These are phyloP conservation scores for Tothia fuscella DNA, from an alignment of 2,329 filamentous ascomycete genomes.

Conservation along the genomic window DNA sequence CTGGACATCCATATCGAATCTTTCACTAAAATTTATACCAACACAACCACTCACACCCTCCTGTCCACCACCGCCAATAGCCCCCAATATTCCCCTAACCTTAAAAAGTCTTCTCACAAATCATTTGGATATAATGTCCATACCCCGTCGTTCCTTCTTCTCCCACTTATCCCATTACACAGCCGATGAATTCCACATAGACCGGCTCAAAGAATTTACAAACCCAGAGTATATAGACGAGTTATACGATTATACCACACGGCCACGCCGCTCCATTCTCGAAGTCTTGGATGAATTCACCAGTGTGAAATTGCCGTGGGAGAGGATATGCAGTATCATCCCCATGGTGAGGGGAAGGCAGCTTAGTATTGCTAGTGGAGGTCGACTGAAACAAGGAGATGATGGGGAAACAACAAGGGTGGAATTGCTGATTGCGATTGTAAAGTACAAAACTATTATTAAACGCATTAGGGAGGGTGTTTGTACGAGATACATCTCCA, in stretches of 20 bases:
- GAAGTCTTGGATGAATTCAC: slow-evolving; percentile 89
- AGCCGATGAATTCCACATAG: slow-evolving; percentile 57
- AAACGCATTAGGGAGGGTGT: slow-evolving; percentile 75
- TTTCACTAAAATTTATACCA: slow-evolving; percentile 44
- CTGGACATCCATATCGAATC: slow-evolving; percentile 65
- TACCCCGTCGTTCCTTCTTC: slow-evolving; percentile 82
- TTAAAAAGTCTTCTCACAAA: slow-evolving; percentile 66
- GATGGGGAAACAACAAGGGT: slow-evolving; percentile 34
- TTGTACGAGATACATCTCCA: slow-evolving; percentile 74
- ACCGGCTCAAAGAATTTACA: slow-evolving; percentile 73
- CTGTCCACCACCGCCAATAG: slow-evolving; percentile 26
- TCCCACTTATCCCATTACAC: slow-evolving; percentile 66
- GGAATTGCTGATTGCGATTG: slow-evolving; percentile 72
- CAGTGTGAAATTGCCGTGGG: slow-evolving; percentile 67
- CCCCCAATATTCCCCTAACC: slow-evolving; percentile 35
- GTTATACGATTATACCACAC: slow-evolving; percentile 89
- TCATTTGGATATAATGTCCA: slow-evolving; percentile 79
- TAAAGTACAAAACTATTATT: slow-evolving; percentile 83
- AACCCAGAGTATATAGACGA: slow-evolving; percentile 74
- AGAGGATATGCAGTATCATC: slow-evolving; percentile 59
- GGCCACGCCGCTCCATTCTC: slow-evolving; percentile 78
- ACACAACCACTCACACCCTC: slow-evolving; percentile 20
- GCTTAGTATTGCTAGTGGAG: slow-evolving; percentile 82
- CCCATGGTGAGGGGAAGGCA: slow-evolving; percentile 78
- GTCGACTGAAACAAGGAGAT: slow-evolving; percentile 23